These are phyloP conservation scores for Salvia splendens DNA, from an alignment of 257 asterid genomes.

Conservation along the genomic window DNA sequence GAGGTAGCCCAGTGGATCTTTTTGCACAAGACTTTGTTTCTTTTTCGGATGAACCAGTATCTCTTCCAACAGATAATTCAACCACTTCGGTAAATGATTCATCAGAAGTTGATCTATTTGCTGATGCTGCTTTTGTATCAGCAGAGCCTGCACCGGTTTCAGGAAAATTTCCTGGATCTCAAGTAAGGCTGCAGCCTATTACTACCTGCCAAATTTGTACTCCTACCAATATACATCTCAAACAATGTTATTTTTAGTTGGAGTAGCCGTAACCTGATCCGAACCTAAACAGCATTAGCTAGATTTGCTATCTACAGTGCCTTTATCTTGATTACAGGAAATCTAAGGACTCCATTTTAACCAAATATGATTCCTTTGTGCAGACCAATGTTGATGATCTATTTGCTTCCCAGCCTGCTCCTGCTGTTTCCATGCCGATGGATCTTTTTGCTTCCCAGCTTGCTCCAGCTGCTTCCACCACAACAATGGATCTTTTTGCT, in stretches of 20 bases:
- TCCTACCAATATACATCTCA: slow-evolving; percentile 1
- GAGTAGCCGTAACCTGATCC: background rate
- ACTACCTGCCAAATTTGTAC: background rate
- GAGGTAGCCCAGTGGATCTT: slow-evolving; percentile 70
- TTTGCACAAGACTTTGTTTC: slow-evolving; percentile 65
- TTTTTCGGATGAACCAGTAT: slow-evolving; percentile 64
- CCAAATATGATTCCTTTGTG: slow-evolving; percentile 15
- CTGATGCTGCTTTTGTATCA: slow-evolving; percentile 79
- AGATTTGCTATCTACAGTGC: background rate
- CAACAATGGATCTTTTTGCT: slow-evolving; percentile 67
- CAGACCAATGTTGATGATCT: slow-evolving; percentile 79
- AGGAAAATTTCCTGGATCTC: slow-evolving; percentile 44
- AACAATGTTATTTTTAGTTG: background rate
- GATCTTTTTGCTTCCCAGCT: slow-evolving; percentile 76
- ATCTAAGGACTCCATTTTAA: slow-evolving; percentile 2
- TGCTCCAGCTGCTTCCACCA: slow-evolving; percentile 53
- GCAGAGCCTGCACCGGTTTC: slow-evolving; percentile 49
- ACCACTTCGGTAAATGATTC: slow-evolving; percentile 42
- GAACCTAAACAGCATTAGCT: slow-evolving; percentile 14
- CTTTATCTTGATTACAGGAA: background rate
- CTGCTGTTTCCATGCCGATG: slow-evolving; percentile 54
- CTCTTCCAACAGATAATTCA: slow-evolving; percentile 46
- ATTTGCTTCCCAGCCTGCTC: slow-evolving; percentile 67
- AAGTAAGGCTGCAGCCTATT: slow-evolving; percentile 43
- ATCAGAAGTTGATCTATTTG: slow-evolving; percentile 86